phyloP scores from a whole-genome alignment of 164 flowering plant genomes.

The Vitis labrusca region DNA sequence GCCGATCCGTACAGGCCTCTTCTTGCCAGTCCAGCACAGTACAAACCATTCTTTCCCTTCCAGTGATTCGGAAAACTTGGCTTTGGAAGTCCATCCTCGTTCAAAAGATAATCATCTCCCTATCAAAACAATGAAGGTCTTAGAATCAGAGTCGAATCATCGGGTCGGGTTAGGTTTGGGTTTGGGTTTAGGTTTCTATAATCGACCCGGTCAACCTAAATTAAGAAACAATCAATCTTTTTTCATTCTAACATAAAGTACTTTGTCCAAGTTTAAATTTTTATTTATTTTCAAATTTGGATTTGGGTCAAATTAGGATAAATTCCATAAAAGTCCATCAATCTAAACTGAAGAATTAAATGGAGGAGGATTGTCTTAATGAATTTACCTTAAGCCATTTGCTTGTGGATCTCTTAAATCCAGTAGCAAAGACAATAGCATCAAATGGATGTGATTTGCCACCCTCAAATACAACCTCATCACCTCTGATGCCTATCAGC shows the following conservation, averaged over 20 bases:
- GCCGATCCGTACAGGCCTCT: constrained; percentile 55
- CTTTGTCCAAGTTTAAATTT: too few species aligned
- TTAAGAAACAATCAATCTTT: too few species aligned
- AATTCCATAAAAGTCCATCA: too few species aligned
- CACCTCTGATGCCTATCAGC: constrained; percentile 35
- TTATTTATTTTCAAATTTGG: too few species aligned
- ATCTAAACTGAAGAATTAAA: too few species aligned
- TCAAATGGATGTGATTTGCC: constrained; percentile 48
- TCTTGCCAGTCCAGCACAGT: constrained; percentile 56
- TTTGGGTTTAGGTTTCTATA: background rate
- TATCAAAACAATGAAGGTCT: constrained; percentile 6
- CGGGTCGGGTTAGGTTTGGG: background rate
- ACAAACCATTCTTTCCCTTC: constrained; percentile 72
- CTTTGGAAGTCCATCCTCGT: constrained; percentile 58
- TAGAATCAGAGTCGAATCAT: too few species aligned
- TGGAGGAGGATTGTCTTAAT: too few species aligned
- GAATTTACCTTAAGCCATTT: constrained; percentile 58
- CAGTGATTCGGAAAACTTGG: constrained; percentile 51
- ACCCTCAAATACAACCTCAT: constrained; percentile 36
- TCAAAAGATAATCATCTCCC: constrained; percentile 53
- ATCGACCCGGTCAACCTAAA: too few species aligned
- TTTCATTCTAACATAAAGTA: too few species aligned
- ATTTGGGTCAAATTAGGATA: too few species aligned
- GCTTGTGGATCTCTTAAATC: constrained; percentile 55
- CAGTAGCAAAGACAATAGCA: constrained; percentile 61